Evolutionary conservation across 495 filamentous ascomycete species (phyloP).

Genomic region (Podospora fimiseda): DNA sequence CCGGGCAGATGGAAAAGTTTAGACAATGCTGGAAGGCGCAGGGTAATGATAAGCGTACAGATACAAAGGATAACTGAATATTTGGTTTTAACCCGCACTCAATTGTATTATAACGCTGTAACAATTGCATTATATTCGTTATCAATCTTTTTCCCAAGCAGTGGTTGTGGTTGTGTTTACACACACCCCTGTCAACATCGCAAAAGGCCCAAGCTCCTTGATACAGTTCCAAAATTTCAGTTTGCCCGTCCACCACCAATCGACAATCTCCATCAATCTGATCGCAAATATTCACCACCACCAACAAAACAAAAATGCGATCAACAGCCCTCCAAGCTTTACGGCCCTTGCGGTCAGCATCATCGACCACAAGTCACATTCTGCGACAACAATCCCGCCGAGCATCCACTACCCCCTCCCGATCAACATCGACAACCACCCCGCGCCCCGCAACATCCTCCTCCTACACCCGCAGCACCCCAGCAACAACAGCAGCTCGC

Average conservation of each 20-base stretch:
- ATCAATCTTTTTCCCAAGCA: neutral
- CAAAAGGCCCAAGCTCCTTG: slow-evolving; percentile 14
- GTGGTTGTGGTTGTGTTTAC: neutral
- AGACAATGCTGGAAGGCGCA: slow-evolving; percentile 88
- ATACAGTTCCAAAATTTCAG: neutral
- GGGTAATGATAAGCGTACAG: slow-evolving; percentile 79
- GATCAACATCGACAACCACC: slow-evolving; percentile 1
- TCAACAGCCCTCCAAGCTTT: slow-evolving; percentile 22
- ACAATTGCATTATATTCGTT: too few relatives aligned
- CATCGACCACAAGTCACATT: slow-evolving; percentile 7
- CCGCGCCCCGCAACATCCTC: slow-evolving; percentile 6
- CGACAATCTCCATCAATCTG: too few relatives aligned
- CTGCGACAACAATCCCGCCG: neutral
- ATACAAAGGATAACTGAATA: slow-evolving; percentile 60
- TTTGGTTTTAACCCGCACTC: neutral
- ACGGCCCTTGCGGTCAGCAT: slow-evolving; percentile 13
- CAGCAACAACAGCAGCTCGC: slow-evolving; percentile 2
- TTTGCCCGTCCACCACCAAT: too few relatives aligned
- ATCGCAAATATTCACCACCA: neutral
- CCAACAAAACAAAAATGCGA: slow-evolving; percentile 15
- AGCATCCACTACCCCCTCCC: neutral
- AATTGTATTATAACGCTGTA: neutral
- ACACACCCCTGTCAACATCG: neutral
- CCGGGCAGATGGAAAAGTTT: slow-evolving; percentile 80
- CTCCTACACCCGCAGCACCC: slow-evolving; percentile 5